Evolutionary conservation across 148 eudicot species (phyloP).

Genomic region (Persicaria tinctoria): DNA sequence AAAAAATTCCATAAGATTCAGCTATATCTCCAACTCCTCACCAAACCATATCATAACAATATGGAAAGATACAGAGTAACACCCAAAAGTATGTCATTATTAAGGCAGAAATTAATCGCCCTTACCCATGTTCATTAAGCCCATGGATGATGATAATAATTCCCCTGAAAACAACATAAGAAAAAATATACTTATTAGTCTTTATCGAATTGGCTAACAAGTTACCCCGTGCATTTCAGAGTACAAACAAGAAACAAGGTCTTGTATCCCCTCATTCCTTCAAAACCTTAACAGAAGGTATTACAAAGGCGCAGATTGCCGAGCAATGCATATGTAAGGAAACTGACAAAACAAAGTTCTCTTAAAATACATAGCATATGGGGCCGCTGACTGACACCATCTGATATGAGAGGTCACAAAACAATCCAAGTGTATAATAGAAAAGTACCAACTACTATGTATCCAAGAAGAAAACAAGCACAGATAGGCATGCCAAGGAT

Average conservation of each 20-base stretch:
- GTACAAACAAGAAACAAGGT: background rate
- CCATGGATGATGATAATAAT: slow-evolving; percentile 81
- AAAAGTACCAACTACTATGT: background rate
- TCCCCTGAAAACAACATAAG: slow-evolving; percentile 56
- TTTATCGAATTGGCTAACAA: background rate
- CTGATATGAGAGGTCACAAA: background rate
- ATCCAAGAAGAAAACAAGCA: background rate
- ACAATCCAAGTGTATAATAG: background rate
- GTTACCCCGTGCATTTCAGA: background rate
- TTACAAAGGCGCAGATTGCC: background rate
- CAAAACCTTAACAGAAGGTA: background rate
- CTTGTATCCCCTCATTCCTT: background rate
- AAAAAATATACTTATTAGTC: background rate
- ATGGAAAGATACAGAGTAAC: background rate
- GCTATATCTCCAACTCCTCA: background rate
- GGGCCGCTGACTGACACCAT: background rate
- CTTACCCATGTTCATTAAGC: slow-evolving; percentile 94
- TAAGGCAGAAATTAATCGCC: background rate
- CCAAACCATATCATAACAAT: background rate
- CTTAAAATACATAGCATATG: no score
- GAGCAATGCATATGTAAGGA: background rate
- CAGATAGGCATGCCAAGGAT: background rate
- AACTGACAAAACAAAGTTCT: no score
- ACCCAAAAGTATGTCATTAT: background rate
- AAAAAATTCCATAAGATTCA: slow-evolving; percentile 9